Base-by-base conservation (phyloP, 2,329 filamentous ascomycete genomes). In the Colletotrichum scovillei region DNA sequence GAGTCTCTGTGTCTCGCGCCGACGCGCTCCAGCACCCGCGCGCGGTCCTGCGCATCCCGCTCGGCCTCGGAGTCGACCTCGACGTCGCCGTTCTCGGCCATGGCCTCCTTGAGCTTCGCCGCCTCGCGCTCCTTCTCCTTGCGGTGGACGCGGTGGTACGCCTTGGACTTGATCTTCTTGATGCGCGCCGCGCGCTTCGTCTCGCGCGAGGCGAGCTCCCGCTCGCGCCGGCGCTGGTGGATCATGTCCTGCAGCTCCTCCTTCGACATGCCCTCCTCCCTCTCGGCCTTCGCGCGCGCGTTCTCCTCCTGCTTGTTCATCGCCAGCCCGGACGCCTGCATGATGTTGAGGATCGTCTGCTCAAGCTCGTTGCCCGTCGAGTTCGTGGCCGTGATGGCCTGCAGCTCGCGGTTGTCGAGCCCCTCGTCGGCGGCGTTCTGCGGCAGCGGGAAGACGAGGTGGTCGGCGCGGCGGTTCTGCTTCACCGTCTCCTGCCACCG, bases 81-180 rank as follows among this genome's bases (percentile, higher is more conserved):
- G 28, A 90, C 85, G 76, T 89, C 88, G 26, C 89, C 89, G 12
- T 88, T 88, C 63, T 88, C 90, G 22, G 86, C 87, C 82, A 87
- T 86, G 69, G 79, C 88, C 79, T 89, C 87, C 22, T 83, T 84
- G 19, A 85, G 81, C 19, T 88, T 88, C 79, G 86, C 84, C 81
- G 91, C 82, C 74, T 90, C 81, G 68, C 88, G 86, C 76, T 88
- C 83, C 77, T 86, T 78, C 82, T 92, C 94, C 80, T 93, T 98
- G 49, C 96, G 92, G 83, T 98, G 96, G 16, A 98, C 93, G 57
- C 95, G 92, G 68, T 96, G 94, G 81, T 97, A 99, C 0, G 95
- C 91, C 82, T 98, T 99, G 81, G 94, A 97, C 88, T 99, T 99
- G 85, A 99, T 99, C 87, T 98, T 98, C 86, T 98, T 98, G 84